phyloP scores from a whole-genome alignment of 2,329 filamentous ascomycete species.

The Penicillium sp. region DNA sequence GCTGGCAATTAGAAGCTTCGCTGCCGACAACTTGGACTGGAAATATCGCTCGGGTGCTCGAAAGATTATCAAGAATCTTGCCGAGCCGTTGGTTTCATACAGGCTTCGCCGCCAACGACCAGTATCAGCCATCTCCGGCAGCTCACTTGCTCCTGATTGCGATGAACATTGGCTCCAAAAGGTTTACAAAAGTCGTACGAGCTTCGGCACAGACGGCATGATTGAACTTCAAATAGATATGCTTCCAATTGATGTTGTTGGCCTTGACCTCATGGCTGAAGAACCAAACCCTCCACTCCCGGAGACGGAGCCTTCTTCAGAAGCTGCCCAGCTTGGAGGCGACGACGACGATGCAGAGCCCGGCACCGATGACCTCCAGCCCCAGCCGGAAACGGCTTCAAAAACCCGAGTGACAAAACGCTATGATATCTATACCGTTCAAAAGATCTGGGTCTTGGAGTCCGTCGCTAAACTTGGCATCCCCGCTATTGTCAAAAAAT shows the following conservation, averaged over 20 bases:
- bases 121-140: conserved; percentile 38
- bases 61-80: conserved; percentile 80
- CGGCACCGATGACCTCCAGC: conserved; percentile 25
- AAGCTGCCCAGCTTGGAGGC: conserved; percentile 28
- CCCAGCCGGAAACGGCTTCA: conserved; percentile 26
- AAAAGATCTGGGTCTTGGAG: conserved; percentile 70
- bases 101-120: conserved; percentile 46
- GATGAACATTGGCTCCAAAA: conserved; percentile 62
- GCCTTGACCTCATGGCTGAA: conserved; percentile 73
- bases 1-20: conserved; percentile 69
- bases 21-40: conserved; percentile 84
- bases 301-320: conserved; percentile 23
- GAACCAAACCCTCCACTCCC: conserved; percentile 60
- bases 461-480: conserved; percentile 65
- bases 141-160: conserved; percentile 43
- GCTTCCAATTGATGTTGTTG: conserved; percentile 73
- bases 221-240: conserved; percentile 79
- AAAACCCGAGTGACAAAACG: conserved; percentile 38
- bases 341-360: conserved; percentile 37
- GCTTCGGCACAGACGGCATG: conserved; percentile 72
- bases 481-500: conserved; percentile 66
- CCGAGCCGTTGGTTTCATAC: conserved; percentile 73
- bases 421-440: conserved; percentile 65
- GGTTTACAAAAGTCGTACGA: conserved; percentile 68
- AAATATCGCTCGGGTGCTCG: conserved; percentile 73